Base-by-base conservation (phyloP, 352 stramenopile genomes). In the Albugo laibachii region DNA sequence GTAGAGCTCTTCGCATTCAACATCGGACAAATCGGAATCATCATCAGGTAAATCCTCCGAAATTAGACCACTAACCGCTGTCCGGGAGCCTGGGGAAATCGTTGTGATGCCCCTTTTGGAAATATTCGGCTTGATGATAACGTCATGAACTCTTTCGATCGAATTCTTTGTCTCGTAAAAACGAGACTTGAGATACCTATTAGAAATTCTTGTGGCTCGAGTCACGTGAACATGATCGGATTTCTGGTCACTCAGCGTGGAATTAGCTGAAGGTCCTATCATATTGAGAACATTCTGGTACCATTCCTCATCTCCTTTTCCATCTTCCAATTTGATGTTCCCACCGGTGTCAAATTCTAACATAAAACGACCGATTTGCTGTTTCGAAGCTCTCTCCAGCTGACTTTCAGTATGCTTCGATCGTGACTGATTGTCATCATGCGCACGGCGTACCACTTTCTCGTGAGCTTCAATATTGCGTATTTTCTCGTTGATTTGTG, bases 311-410 rank as follows among this genome's bases (percentile, higher is more conserved):
- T 59, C 60, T 0, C 69, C 59, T 18, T 68, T 85, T 0, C 82
- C 84, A 39, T 95, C 83, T 51, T 95, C 83, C 10, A 95, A 57
- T 0, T 81, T 74, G 44, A 95, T 89, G 43, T 95, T 95, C 0
- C 83, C 84, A 13, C 83, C 84, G 5, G 81, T 95, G 35, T 94
- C 76, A 13, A 95, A 63, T 54, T 95, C 84, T 24, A 95, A 47
- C 41, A 94, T 57, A 20, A 95, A 51, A 10, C 82, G 62, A 18
- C 69, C 65, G 34, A 93, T 84, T 40, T 75, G 83, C 31, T 80
- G 65, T 36, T 93, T 74, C 1, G 66, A 76, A 8, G 68, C 57
- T 36, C 64, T 63, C 19, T 67, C 61, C 16, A 92, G 44, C 13
- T 50, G 56, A 13, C 49, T 49, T 2, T 53, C 50, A 1, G 92